Evolutionary conservation across 306 rosid species (phyloP), one percentile per base, ranked within the genome.

Genomic region (Quercus variabilis): DNA sequence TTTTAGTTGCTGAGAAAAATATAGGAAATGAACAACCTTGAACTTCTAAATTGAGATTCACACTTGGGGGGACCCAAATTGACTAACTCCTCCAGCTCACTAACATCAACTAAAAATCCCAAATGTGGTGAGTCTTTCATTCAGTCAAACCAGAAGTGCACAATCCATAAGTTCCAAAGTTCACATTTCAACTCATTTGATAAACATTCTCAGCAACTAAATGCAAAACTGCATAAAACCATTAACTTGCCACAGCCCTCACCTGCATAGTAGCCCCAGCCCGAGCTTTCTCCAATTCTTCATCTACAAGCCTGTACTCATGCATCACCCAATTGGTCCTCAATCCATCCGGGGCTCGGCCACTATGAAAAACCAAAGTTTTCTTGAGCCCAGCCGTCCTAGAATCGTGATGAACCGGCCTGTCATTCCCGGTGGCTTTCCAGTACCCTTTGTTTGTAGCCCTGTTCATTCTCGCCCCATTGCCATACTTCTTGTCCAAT

Each of bases 261-360:
- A 96, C 99, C 98, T 88, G 92, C 41, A 89, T 81, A 78, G 88
- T 81, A 79, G 88, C 86, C 52, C 88, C 94, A 74, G 69, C 60
- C 64, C 89, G 88, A 68, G 87, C 89, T 81, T 78, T 91, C 84
- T 90, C 96, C 65, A 90, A 70, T 51, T 89, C 96, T 72, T 92
- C 92, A 0, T 96, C 99, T 35, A 85, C 90, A 78, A 96, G 97
- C 81, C 99, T 89, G 85, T 96, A 96, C 81, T 96, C 99, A 79
- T 96, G 99, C 99, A 96, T 96, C 11, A 96, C 99, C 99, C 99
- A 96, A 54, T 96, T 93, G n/a, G 99, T 96, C 76, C 99, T 84
- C 85, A 87, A 81, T 1, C 99, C 99, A 83, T 87, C 98, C 0
- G 99, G 99, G 35, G 99, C 99, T 56, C 99, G 82, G 19, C 99